phyloP scores from a whole-genome alignment of 768 basidiomycete genomes.

The Lactifluus piperatus region DNA sequence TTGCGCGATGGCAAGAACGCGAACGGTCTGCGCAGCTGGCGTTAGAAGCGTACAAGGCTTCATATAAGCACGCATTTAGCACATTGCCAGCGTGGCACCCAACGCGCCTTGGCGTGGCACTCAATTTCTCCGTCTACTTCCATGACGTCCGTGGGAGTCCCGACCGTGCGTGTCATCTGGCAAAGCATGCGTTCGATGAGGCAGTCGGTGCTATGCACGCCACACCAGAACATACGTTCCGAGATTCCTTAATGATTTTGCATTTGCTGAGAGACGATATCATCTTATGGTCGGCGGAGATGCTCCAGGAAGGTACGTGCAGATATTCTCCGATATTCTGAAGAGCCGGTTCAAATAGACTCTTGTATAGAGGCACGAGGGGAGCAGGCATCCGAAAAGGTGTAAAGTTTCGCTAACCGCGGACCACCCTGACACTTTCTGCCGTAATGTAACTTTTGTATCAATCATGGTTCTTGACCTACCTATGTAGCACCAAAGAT shows the following conservation, averaged over 20 bases:
- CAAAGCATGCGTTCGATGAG: slow-evolving; percentile 89
- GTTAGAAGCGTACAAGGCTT: slow-evolving; percentile 76
- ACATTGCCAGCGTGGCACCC: slow-evolving; percentile 76
- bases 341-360: not conserved
- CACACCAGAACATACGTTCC: slow-evolving; percentile 42
- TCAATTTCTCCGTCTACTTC: slow-evolving; percentile 94
- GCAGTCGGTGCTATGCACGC: slow-evolving; percentile 45
- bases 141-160: slow-evolving; percentile 83
- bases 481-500: slow-evolving; percentile 9
- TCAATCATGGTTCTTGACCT: not conserved
- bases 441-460: slow-evolving; percentile 2
- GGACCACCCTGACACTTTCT: not conserved
- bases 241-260: slow-evolving; percentile 77
- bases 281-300: slow-evolving; percentile 77
- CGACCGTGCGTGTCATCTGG: slow-evolving; percentile 79
- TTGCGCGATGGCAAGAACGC: slow-evolving; percentile 63
- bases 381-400: slow-evolving; percentile 1
- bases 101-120: slow-evolving; percentile 77
- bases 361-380: not conserved
- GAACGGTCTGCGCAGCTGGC: slow-evolving; percentile 64
- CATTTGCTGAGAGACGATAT: slow-evolving; percentile 81
- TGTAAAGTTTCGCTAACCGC: not conserved
- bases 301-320: slow-evolving; percentile 35
- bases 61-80: slow-evolving; percentile 72
- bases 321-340: not conserved